Percentiles rank a stretch among this genome's conserved stretches.
These are phyloP conservation scores for Gossypium longicalyx DNA, from an alignment of 345 rosid species.

Conservation along the genomic window DNA sequence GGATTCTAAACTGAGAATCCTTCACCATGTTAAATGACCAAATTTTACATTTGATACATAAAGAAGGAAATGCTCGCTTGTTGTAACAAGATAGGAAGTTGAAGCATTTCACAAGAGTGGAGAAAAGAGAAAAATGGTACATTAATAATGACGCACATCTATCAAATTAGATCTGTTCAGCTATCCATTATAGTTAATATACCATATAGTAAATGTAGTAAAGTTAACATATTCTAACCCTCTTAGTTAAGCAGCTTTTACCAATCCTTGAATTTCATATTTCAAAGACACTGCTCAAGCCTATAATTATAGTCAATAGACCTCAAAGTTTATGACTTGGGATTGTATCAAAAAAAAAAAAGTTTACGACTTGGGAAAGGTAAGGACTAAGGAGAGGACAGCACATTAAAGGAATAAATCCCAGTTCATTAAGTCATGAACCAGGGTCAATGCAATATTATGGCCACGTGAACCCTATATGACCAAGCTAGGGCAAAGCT, in stretches of 20 bases:
- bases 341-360: too few relatives aligned
- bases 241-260: not conserved
- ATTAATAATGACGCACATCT: not conserved
- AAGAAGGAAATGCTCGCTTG: constrained; percentile 10
- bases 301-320: not conserved
- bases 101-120: not conserved
- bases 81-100: not conserved
- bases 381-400: not conserved
- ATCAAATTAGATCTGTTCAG: not conserved
- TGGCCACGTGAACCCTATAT: not conserved
- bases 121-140: not conserved
- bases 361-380: not conserved
- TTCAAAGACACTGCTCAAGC: not conserved
- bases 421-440: not conserved
- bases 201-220: not conserved
- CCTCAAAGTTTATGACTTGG: not conserved
- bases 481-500: not conserved
- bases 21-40: constrained; percentile 8
- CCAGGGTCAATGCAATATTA: not conserved
- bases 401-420: not conserved
- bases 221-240: not conserved
- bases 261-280: not conserved
- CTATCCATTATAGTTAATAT: not conserved
- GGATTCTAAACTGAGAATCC: constrained; percentile 21
- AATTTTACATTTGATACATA: not conserved